Percentiles rank a stretch among this genome's conserved stretches.
Evolutionary conservation across 495 filamentous ascomycete genomes (phyloP).

Genomic region (Emericellopsis terricola): DNA sequence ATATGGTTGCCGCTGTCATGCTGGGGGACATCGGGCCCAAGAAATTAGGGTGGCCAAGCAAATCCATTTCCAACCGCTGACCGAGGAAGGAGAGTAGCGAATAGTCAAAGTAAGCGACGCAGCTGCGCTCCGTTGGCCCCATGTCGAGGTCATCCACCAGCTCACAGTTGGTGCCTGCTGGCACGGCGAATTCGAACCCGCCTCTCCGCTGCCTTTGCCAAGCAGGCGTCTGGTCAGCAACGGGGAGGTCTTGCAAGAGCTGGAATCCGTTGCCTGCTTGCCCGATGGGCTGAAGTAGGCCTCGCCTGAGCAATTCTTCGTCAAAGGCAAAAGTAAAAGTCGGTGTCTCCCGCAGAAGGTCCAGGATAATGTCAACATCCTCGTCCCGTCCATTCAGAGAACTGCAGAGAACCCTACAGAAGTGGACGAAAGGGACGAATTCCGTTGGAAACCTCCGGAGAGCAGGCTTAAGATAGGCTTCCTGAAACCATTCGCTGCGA

Average conservation of each 20-base stretch:
- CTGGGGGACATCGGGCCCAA: constrained; percentile 12
- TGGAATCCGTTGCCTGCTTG: too few relatives aligned
- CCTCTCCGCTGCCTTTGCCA: too few relatives aligned
- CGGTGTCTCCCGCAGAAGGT: constrained; percentile 41
- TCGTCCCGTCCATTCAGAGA: constrained; percentile 19
- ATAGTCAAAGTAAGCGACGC: too few relatives aligned
- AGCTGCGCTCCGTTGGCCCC: too few relatives aligned
- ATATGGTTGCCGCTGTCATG: constrained; percentile 21
- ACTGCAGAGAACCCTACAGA: constrained; percentile 21
- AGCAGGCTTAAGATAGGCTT: constrained; percentile 39
- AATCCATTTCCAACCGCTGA: constrained; percentile 43
- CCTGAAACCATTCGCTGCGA: constrained; percentile 34
- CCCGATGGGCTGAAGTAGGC: too few relatives aligned
- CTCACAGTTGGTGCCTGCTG: too few relatives aligned
- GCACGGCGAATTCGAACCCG: too few relatives aligned
- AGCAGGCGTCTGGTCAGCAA: too few relatives aligned
- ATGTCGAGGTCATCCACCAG: too few relatives aligned
- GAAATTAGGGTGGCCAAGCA: constrained; percentile 19
- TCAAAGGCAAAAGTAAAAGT: constrained; percentile 57
- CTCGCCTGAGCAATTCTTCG: too few relatives aligned
- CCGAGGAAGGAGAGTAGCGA: constrained; percentile 65
- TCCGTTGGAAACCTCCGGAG: constrained; percentile 74
- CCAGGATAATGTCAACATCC: constrained; percentile 29
- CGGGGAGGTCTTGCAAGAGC: constrained; percentile 30
- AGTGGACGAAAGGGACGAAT: constrained; percentile 51